Evolutionary conservation across 116 monocot species (phyloP), one percentile per base, ranked within the genome.

Genomic region (Zostera marina): DNA sequence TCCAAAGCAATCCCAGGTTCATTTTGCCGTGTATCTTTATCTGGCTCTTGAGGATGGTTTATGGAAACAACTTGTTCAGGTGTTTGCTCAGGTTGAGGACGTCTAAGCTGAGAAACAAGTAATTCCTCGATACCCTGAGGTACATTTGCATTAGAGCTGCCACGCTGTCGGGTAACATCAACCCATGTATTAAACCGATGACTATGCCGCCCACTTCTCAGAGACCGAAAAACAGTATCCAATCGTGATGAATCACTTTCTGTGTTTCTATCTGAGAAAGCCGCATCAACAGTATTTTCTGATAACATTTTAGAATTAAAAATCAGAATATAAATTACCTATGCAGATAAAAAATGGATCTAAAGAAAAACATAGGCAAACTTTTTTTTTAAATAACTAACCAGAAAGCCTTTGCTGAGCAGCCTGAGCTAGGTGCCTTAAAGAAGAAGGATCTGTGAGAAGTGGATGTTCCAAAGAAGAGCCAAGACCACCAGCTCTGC

Each of bases 101-200:
- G 71, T 67, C 84, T 87, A 65, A 99, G 71, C 22, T 76, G 83
- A 13, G 99, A 99, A 54, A 91, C 51, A 39, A 99, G 72, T 21
- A 99, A 42, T 51, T 99, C 99, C 58, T 99, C 99, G 22, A 91
- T 80, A 56, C 91, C 99, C 69, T 83, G 84, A 55, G 91, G 99
- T 12, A 86, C 41, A 60, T 76, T 68, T 24, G 74, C 74, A 75
- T 46, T 73, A 55, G 91, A 79, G n/a, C 65, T 76, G 55, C 73
- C 64, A 58, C 79, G 89, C 59, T 78, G 68, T 4, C 64, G 79
- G 14, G 63, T 75, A 64, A 84, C 79, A 79, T 99, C 99, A 41
- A 84, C 72, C 99, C 99, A 99, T 81, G 87, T 87, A 70, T 69
- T 84, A 43, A 86, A 83, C 41, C 91, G 86, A 76, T 84, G 81